Evolutionary conservation across 768 basidiomycete genomes (phyloP), one percentile per base, ranked within the genome.

Genomic region (Tulasnella sp.): DNA sequence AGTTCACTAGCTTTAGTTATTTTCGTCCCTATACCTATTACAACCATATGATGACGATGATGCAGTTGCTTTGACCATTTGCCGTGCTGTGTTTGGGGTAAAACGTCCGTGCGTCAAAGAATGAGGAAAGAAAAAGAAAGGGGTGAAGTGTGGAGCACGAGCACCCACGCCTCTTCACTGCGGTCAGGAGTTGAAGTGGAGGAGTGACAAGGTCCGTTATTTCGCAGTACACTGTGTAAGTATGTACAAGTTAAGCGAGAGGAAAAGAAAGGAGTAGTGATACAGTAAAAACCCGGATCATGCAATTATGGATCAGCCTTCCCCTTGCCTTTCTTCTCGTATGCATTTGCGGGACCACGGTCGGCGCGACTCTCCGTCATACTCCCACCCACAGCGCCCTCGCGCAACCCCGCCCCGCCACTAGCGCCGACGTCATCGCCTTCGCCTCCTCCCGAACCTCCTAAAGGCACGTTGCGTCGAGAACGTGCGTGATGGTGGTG

Each of bases 301-400:
- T 49, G n/a, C n/a, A 4, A 49, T 49, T 19, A 49, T 9, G 49
- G 22, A 49, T n/a, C n/a, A 49, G 49, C 49, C 78, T 3, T 31
- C 36, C 69, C 52, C 42, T 52, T 73, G n/a, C 29, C 42, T 49
- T 29, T 77, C 71, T 80, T 76, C 79, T 85, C 84, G 78, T 85
- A 85, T 31, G 83, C 82, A 78, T 85, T 85, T 34, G 40, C 77
- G 38, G 83, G 82, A 22, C 78, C 79, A 1, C 68, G 76, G 72
- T 80, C 80, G 15, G 78, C 75, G 7, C 79, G 77, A 22, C 81
- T 71, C 73, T 82, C 78, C 15, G 81, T 80, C 14, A 80, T 80
- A 19, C 78, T 36, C 36, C 72, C 72, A 36, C 25, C 79, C 22
- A 37, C 49, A 22, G 49, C 49, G 49, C 54, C 67, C 36, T 19